These are phyloP conservation scores for Pochonia chlamydosporia DNA, from an alignment of 2,329 filamentous ascomycete species.

Conservation along the genomic window DNA sequence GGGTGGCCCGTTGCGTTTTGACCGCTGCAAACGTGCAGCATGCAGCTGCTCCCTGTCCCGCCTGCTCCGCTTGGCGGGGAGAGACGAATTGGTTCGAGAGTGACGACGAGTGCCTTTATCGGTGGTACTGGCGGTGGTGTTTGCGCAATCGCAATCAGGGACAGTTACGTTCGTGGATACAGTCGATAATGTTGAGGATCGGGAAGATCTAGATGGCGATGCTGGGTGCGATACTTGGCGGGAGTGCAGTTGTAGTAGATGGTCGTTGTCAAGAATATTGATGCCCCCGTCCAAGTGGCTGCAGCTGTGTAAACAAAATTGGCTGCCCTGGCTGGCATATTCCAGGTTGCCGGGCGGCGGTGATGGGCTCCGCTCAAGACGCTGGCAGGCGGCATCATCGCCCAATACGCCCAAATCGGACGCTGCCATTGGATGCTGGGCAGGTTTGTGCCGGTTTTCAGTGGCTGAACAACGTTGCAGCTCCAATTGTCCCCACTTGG, in stretches of 20 bases:
- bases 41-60: conserved; percentile 44
- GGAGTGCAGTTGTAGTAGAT: conserved; percentile 18
- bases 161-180: conserved; percentile 1
- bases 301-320: conserved; percentile 37
- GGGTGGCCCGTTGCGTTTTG: conserved; percentile 29
- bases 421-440: conserved; percentile 9
- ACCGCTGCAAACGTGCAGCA: conserved; percentile 41
- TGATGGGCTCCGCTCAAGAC: conserved; percentile 13
- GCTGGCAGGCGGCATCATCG: conserved; percentile 6
- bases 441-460: background rate
- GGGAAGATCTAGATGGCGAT: conserved; percentile 13
- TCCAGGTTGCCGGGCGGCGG: conserved; percentile 32
- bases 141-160: background rate
- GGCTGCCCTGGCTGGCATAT: conserved; percentile 30
- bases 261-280: conserved; percentile 18
- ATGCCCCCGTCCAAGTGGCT: conserved; percentile 12
- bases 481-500: conserved; percentile 4
- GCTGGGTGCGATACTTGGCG: conserved; percentile 17
- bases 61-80: conserved; percentile 16
- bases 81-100: conserved; percentile 8
- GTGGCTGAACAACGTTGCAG: conserved; percentile 1
- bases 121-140: conserved; percentile 10
- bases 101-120: conserved; percentile 16
- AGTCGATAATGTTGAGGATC: conserved; percentile 1
- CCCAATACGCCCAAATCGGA: conserved; percentile 3